Percentiles rank a stretch among this genome's conserved stretches.
These are phyloP conservation scores for Spathaspora hagerdaliae DNA, from an alignment of 805 yeast species.

Conservation along the genomic window DNA sequence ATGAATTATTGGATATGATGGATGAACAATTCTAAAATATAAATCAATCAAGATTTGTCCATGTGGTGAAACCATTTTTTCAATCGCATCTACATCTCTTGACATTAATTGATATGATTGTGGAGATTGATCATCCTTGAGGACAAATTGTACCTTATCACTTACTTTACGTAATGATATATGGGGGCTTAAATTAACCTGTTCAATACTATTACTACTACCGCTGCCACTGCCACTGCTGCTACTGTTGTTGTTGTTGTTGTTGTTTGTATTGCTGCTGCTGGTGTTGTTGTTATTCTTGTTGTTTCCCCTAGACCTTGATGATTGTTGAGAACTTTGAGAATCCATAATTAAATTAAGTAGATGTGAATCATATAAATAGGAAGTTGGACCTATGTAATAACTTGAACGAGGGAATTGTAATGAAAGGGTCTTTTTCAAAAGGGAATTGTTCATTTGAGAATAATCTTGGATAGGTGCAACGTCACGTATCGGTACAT, in stretches of 20 bases:
- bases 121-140: conserved; percentile 77
- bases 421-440: conserved; percentile 65
- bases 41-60: conserved; percentile 78
- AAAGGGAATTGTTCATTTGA: conserved; percentile 54
- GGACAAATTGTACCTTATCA: conserved; percentile 65
- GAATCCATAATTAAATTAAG: conserved; percentile 53
- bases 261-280: conserved; percentile 22
- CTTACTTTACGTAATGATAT: conserved; percentile 77
- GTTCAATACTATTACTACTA: conserved; percentile 54
- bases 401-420: conserved; percentile 90
- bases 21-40: conserved; percentile 83
- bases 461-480: conserved; percentile 69
- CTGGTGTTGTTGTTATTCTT: too few species aligned
- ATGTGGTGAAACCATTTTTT: conserved; percentile 84
- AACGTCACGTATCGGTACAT: conserved; percentile 47
- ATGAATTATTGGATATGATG: conserved; percentile 86
- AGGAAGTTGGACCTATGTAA: conserved; percentile 83
- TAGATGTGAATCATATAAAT: conserved; percentile 66
- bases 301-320: background rate
- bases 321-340: conserved; percentile 11
- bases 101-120: conserved; percentile 66
- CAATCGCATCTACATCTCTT: conserved; percentile 78
- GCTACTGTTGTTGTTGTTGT: conserved; percentile 2
- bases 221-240: background rate
- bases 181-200: conserved; percentile 65